Base-by-base conservation (phyloP, 768 basidiomycete species). In the Boletus subparvulus region DNA sequence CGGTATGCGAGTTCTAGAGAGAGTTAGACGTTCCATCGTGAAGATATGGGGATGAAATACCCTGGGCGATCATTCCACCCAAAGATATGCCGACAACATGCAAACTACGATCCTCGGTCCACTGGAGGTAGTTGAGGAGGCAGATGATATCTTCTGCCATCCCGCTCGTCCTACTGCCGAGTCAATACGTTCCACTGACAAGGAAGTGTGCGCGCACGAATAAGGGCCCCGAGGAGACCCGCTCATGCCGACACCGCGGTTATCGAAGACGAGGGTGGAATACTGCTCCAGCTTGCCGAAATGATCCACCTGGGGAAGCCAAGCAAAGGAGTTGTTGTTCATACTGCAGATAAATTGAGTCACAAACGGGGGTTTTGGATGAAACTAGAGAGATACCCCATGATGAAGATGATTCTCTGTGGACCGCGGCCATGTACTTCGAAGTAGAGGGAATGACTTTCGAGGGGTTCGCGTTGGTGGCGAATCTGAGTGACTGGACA, bases 1-100 rank as follows among this genome's bases (percentile, higher is more conserved):
- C 80, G 79, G 42, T 68, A 77, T 0, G 90, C 83, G 3, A 93
- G 77, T 63, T 93, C 92, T 92, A 55, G 40, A 43, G 26, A 28
- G 21, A 12, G 30, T 61, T 26, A 42, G 46, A 36, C n/a, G 7
- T 17, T n/a, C 10, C 10, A 19, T 1, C 8, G n/a, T 0, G 11
- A 16, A 52, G n/a, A 43, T 12, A 45, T 1, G 28, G 1, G 28
- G 1, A 21, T 28, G 39, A 60, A 14, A 14, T 66, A 87, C 88
- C 86, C 73, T 90, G 87, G 0, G 88, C 83, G 48, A 91, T 90
- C 91, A 92, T 93, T 6, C 91, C 91, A 3, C 92, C 92, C 6
- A 94, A 69, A 39, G 88, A 91, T 26, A 83, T 72, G 9, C 92
- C 88, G 21, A 93, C 85, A 33, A 93, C 70, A 63, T 92, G 85